These are phyloP conservation scores for Lentinula sp. DNA, from an alignment of 768 basidiomycete species.

Conservation along the genomic window DNA sequence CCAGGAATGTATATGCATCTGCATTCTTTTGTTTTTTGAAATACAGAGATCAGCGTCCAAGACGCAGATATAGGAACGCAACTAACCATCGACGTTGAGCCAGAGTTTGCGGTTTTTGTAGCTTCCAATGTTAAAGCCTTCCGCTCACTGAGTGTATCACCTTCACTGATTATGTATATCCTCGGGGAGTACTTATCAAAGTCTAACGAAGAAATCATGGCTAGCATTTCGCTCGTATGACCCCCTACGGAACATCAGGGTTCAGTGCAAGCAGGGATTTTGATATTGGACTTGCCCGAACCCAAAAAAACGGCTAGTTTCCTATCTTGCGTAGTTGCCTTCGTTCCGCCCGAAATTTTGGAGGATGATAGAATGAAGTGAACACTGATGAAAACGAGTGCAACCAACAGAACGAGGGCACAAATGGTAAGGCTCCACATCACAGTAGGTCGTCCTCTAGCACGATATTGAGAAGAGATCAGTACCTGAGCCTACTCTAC, in stretches of 20 bases:
- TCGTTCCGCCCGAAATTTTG: not conserved
- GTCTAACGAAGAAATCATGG: slow-evolving; percentile 66
- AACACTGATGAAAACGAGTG: not conserved
- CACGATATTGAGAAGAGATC: not conserved
- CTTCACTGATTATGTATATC: slow-evolving; percentile 76
- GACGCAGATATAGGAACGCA: not conserved
- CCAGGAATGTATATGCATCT: slow-evolving; percentile 41
- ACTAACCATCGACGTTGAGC: not conserved
- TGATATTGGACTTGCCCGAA: slow-evolving; percentile 55
- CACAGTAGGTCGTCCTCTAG: not conserved
- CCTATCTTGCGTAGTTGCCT: slow-evolving; percentile 5
- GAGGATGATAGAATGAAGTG: not conserved
- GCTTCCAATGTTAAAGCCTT: slow-evolving; percentile 67
- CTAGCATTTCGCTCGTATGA: slow-evolving; percentile 85
- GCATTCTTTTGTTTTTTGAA: not conserved
- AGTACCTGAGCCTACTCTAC: too few relatives aligned
- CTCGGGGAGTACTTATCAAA: slow-evolving; percentile 70
- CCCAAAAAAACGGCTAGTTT: slow-evolving; percentile 83
- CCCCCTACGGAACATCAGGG: slow-evolving; percentile 54
- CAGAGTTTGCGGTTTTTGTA: slow-evolving; percentile 17
- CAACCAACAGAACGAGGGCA: not conserved
- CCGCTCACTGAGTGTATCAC: slow-evolving; percentile 69
- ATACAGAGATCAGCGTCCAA: not conserved
- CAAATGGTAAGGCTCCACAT: not conserved
- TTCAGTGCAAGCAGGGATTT: not conserved